phyloP scores from a whole-genome alignment of 2,329 filamentous ascomycete species.

The Parasarocladium wereldwijsianum region DNA sequence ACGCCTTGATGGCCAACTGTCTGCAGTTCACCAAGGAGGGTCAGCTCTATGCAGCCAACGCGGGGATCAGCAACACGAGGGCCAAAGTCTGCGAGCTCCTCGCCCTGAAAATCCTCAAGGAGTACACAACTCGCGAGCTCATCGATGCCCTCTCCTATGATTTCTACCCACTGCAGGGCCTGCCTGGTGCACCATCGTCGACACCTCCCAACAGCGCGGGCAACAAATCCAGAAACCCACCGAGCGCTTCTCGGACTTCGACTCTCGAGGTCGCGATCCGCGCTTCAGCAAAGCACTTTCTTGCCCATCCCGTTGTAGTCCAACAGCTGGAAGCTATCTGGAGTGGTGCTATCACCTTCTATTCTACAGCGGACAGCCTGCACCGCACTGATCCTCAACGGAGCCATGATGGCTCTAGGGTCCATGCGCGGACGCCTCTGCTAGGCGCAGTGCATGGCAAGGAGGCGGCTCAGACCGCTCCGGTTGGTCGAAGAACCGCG shows the following conservation, averaged over 20 bases:
- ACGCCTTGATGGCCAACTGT: constrained; percentile 85
- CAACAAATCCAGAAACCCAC: constrained; percentile 20
- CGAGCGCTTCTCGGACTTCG: constrained; percentile 62
- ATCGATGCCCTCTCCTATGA: constrained; percentile 93
- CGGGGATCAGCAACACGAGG: constrained; percentile 69
- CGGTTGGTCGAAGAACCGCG: constrained; percentile 54
- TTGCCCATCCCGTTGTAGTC: constrained; percentile 81
- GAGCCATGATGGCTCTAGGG: constrained; percentile 15
- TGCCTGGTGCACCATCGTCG: constrained; percentile 27
- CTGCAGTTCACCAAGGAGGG: constrained; percentile 85
- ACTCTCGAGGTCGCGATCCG: constrained; percentile 87
- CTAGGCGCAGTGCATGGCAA: constrained; percentile 23
- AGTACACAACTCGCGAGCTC: constrained; percentile 77
- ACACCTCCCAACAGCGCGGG: constrained; percentile 1
- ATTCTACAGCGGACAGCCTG: constrained; percentile 72
- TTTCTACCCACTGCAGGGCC: constrained; percentile 80
- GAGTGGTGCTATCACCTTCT: constrained; percentile 91
- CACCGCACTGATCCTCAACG: constrained; percentile 40
- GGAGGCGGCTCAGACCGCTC: constrained; percentile 17
- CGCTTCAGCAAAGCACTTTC: constrained; percentile 80
- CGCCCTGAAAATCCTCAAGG: constrained; percentile 77
- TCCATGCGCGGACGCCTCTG: constrained; percentile 35
- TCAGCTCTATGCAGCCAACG: constrained; percentile 67
- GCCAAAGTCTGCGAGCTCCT: constrained; percentile 83
- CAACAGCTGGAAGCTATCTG: constrained; percentile 95